Percentiles rank a stretch among this genome's conserved stretches.
Conservation (phyloP, 306 rosid genomes). For the Castanea sativa region DNA sequence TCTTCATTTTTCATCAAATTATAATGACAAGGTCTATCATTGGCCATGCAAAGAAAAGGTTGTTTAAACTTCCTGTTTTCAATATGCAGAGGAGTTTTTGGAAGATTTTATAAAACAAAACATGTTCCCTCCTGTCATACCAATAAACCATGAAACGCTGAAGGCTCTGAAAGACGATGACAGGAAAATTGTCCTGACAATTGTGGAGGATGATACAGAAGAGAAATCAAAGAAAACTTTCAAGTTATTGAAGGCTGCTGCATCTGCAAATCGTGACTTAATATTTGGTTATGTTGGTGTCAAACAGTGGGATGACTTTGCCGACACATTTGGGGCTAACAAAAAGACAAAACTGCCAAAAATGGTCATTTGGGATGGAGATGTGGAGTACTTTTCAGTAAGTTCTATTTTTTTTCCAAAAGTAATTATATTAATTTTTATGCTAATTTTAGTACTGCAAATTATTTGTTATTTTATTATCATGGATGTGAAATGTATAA, state of each 20-base stretch:
- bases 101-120: constrained; percentile 78
- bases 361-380: constrained; percentile 85
- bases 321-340: constrained; percentile 66
- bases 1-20: background rate
- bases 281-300: constrained; percentile 85
- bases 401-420: constrained; percentile 22
- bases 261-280: constrained; percentile 91
- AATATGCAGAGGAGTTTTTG: constrained; percentile 66
- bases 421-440: background rate
- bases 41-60: background rate
- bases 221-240: constrained; percentile 63
- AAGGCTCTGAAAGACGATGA: constrained; percentile 64
- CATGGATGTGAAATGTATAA: background rate
- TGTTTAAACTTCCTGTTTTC: constrained; percentile 19
- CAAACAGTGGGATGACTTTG: constrained; percentile 78
- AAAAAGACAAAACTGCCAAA: constrained; percentile 60
- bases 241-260: constrained; percentile 82
- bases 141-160: constrained; percentile 68
- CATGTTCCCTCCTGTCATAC: constrained; percentile 72
- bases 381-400: constrained; percentile 69
- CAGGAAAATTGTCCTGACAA: constrained; percentile 77
- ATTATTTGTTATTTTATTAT: background rate
- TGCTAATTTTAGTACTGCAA: constrained; percentile 16
- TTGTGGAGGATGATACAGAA: constrained; percentile 76
- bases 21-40: background rate